Conservation (phyloP, 139 green algal species). For the Nannochloris sp. region DNA sequence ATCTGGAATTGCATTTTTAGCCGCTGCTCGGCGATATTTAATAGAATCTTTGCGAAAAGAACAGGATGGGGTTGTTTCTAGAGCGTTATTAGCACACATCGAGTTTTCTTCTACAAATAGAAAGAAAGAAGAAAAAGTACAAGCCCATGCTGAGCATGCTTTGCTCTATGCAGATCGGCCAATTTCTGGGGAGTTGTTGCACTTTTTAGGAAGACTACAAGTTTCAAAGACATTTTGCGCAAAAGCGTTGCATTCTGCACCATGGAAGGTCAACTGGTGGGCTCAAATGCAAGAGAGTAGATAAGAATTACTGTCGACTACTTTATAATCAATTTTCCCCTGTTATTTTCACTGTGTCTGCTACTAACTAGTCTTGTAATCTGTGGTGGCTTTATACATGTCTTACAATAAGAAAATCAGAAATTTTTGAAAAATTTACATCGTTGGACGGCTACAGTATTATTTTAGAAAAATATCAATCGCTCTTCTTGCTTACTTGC, state of each 20-base stretch:
- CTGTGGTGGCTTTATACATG: too few relatives aligned
- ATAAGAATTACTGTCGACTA: too few relatives aligned
- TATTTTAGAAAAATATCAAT: background rate
- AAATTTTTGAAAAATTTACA: too few relatives aligned
- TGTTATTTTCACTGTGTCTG: too few relatives aligned
- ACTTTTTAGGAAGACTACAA: background rate
- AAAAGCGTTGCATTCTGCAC: background rate
- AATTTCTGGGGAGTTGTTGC: background rate
- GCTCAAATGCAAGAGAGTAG: background rate
- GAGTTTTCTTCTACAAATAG: background rate
- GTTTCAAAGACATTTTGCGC: background rate
- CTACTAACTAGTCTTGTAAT: too few relatives aligned
- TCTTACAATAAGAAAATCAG: too few relatives aligned
- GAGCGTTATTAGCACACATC: slow-evolving; percentile 1
- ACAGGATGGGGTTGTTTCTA: background rate
- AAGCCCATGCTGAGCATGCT: background rate
- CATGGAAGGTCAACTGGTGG: slow-evolving; percentile 6
- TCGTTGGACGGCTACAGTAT: too few relatives aligned
- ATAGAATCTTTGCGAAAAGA: background rate
- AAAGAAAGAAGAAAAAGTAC: slow-evolving; percentile 8
- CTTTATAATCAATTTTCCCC: too few relatives aligned
- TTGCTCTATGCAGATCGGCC: background rate
- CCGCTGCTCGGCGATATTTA: background rate
- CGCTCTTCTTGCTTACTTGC: background rate
- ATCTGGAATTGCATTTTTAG: background rate